phyloP scores from a whole-genome alignment of 345 rosid genomes.

The Moringa oleifera region DNA sequence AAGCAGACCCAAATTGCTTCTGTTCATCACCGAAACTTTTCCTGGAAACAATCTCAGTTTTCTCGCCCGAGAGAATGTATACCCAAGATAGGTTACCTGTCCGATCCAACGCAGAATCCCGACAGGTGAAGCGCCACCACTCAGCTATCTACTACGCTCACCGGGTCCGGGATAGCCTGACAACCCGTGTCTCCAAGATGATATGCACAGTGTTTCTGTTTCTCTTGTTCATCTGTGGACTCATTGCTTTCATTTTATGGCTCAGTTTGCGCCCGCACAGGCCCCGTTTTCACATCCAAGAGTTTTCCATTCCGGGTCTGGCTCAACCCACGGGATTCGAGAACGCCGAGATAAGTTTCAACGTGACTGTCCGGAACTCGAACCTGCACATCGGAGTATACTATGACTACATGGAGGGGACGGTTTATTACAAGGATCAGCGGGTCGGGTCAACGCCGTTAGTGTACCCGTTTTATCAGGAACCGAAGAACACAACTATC shows the following conservation, averaged over 20 bases:
- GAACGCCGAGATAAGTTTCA: conserved; percentile 51
- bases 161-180: conserved; percentile 62
- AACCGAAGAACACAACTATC: conserved; percentile 61
- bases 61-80: conserved; percentile 20
- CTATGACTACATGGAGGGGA: conserved; percentile 46
- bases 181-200: conserved; percentile 49
- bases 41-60: background rate
- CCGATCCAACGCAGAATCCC: conserved; percentile 9
- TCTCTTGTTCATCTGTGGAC: conserved; percentile 41
- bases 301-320: conserved; percentile 48
- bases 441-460: conserved; percentile 45
- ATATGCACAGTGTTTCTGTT: conserved; percentile 51
- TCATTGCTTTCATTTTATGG: conserved; percentile 58
- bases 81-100: conserved; percentile 21
- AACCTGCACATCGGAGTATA: conserved; percentile 57
- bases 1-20: conserved; percentile 7
- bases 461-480: conserved; percentile 44
- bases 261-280: conserved; percentile 87
- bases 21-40: conserved; percentile 16
- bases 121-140: conserved; percentile 28
- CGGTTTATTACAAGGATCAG: conserved; percentile 58
- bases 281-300: conserved; percentile 49
- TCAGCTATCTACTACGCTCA: conserved; percentile 40
- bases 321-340: conserved; percentile 42
- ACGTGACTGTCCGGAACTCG: conserved; percentile 62